Evolutionary conservation across 179 eudicot species (phyloP), one percentile per base, ranked within the genome.

Genomic region (Nepenthes alata): DNA sequence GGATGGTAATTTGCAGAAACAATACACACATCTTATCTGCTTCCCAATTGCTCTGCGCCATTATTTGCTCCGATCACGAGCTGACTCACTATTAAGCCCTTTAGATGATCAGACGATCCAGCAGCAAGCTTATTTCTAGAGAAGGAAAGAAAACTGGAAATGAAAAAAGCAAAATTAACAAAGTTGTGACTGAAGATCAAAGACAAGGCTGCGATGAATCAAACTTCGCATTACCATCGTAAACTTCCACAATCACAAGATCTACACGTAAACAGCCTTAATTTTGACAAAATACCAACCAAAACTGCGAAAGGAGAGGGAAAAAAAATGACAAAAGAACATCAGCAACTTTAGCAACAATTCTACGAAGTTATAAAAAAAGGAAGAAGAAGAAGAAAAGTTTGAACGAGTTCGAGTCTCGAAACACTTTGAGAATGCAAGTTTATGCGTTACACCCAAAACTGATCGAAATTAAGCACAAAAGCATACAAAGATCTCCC

Each of bases 41-140:
- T 76, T 89, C 96, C 96, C 96, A 89, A 61, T 80, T 87, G 77
- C 96, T 87, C 76, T 87, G 95, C 67, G 95, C 85, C 96, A 89
- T 89, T 41, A 25, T 7, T 41, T 41, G 45, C 2, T 41, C 61
- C 4, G 15, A 47, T 47, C n/a, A 53, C 58, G 60, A 74, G 45
- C 45, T 41, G 8, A 41, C 45, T 41, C 6, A 7, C 45, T 4
- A 41, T 41, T 41, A 41, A 41, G 45, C 45, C 6, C 45, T 41
- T 41, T 7, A 41, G 45, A 41, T 41, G 45, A 41, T 41, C 45
- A 41, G 6, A 7, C 45, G 5, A 41, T 41, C 45, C 5, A 7
- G 45, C 5, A 41, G 45, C 45, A 41, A 66, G 48, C 35, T 53
- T 38, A 5, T 37, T 61, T 45, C 12, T 13, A 16, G 5, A 62